Percentiles rank a stretch among this genome's conserved stretches.
phyloP scores from a whole-genome alignment of 805 yeast species.

The Scheffersomyces lignosus region DNA sequence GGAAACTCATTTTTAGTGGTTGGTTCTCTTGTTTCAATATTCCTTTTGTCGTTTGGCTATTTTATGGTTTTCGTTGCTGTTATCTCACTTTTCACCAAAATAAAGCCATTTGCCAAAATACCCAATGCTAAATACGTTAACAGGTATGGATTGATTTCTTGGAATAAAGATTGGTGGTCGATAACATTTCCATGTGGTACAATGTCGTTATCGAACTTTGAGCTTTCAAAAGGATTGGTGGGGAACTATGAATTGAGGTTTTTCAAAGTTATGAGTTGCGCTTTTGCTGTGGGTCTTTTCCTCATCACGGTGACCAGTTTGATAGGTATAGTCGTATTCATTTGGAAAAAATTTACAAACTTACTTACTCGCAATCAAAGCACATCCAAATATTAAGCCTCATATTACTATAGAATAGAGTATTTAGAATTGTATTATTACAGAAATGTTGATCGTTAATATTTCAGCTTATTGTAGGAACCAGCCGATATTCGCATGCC shows the following conservation, averaged over 20 bases:
- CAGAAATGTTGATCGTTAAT: too few species aligned
- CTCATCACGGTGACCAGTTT: constrained; percentile 26
- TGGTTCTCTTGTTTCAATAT: neutral
- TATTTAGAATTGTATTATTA: too few species aligned
- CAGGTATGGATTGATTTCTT: constrained; percentile 18
- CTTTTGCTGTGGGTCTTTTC: constrained; percentile 57
- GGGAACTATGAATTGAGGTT: constrained; percentile 42
- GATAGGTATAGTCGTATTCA: neutral
- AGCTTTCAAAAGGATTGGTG: constrained; percentile 36
- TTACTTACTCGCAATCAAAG: too few species aligned
- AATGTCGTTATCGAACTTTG: constrained; percentile 57
- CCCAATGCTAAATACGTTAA: constrained; percentile 23
- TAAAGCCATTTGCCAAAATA: constrained; percentile 31
- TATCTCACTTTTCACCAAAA: constrained; percentile 42
- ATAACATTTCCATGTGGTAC: constrained; percentile 88
- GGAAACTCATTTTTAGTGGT: neutral
- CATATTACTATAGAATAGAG: too few species aligned
- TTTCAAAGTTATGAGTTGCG: constrained; percentile 61
- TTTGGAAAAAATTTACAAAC: too few species aligned
- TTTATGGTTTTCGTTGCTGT: constrained; percentile 45
- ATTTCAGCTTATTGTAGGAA: too few species aligned
- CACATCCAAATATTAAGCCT: too few species aligned
- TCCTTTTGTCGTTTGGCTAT: constrained; percentile 56
- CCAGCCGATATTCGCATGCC: too few species aligned
- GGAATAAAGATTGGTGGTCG: constrained; percentile 58